phyloP scores from a whole-genome alignment of 352 stramenopile genomes.

The Pythium folliculosum region DNA sequence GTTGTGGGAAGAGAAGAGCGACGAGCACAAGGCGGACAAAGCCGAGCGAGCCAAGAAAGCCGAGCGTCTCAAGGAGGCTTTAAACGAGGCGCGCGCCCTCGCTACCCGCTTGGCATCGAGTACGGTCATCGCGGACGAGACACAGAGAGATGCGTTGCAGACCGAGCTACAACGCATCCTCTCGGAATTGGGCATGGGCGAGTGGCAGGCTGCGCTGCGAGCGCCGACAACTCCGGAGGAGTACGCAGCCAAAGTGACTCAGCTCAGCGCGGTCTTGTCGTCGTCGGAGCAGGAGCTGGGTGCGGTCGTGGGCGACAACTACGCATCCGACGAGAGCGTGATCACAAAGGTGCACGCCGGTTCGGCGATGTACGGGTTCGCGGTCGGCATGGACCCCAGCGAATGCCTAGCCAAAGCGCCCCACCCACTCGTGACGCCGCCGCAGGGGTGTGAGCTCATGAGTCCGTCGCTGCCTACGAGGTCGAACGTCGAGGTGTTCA shows the following conservation, averaged over 20 bases:
- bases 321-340: neutral
- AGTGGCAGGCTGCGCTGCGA: neutral
- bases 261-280: neutral
- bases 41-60: conserved; percentile 4
- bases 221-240: neutral
- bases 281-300: neutral
- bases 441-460: neutral
- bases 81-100: neutral
- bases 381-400: neutral
- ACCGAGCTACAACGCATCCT: neutral
- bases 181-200: neutral
- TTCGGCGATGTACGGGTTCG: neutral
- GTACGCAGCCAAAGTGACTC: neutral
- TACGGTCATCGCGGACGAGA: neutral
- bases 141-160: neutral
- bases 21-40: neutral
- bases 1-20: neutral
- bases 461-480: neutral
- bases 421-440: neutral
- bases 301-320: neutral
- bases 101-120: neutral
- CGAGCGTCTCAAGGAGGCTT: neutral
- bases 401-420: neutral
- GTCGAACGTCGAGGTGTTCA: neutral
- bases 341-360: neutral